A percentile compares a stretch with the other conserved stretches of the same genome.
phyloP scores from a whole-genome alignment of 176 grass and related monocot genomes.

The Aegilops bicornis region DNA sequence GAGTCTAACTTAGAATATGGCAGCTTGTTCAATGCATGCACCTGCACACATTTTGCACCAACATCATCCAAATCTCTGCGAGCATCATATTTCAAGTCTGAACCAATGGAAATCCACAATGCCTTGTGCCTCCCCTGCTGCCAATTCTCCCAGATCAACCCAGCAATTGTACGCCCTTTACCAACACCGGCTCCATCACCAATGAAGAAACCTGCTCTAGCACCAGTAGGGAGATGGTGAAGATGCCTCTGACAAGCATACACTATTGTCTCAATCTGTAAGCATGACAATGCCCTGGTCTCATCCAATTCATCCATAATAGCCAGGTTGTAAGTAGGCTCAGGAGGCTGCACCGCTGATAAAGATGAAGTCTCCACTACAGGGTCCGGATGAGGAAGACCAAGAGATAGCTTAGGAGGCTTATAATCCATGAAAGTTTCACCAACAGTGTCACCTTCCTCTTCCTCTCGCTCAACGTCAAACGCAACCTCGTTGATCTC shows the following conservation, averaged over 20 bases:
- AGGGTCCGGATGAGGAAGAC: conserved; percentile 88
- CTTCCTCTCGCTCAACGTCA: conserved; percentile 94
- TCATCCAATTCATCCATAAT: conserved; percentile 77
- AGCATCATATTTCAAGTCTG: conserved; percentile 95
- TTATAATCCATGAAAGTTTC: conserved; percentile 96
- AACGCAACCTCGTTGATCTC: conserved; percentile 70
- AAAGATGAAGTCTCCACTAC: conserved; percentile 96
- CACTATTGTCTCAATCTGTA: conserved; percentile 95
- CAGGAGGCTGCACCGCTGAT: conserved; percentile 95
- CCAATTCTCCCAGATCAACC: conserved; percentile 99
- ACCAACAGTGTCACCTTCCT: conserved; percentile 73
- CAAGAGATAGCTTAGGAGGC: conserved; percentile 79
- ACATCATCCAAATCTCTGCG: conserved; percentile 99
- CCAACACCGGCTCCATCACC: conserved; percentile 98
- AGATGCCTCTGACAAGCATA: conserved; percentile 95
- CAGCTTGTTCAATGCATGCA: conserved; percentile 94
- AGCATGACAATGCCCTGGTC: conserved; percentile 83
- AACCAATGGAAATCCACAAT: conserved; percentile 96
- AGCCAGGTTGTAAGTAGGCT: conserved; percentile 75
- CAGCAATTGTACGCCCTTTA: conserved; percentile 97
- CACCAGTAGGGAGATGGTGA: conserved; percentile 81
- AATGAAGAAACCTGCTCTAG: conserved; percentile 95
- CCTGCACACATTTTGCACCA: conserved; percentile 89
- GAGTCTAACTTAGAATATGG: conserved; percentile 95
- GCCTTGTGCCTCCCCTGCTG: conserved; percentile 80